Evolutionary conservation across 208 protist genomes (phyloP).

Genomic region (Acanthamoeba royreba): DNA sequence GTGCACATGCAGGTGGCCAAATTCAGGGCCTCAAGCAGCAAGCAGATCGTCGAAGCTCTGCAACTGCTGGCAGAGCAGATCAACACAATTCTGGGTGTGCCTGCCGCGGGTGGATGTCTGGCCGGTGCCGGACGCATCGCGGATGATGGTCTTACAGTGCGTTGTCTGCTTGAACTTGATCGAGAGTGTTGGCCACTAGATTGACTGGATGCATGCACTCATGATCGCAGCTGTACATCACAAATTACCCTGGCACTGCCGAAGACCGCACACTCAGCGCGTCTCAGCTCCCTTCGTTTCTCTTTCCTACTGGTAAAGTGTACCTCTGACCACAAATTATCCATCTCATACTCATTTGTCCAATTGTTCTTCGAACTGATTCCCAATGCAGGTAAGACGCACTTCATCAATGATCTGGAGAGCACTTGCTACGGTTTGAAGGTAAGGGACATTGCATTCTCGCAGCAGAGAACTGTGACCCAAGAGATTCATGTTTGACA

Average conservation of each 20-base stretch:
- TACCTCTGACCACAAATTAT: no score
- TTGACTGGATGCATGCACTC: not conserved
- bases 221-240: conserved; percentile 17
- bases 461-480: no score
- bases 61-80: not conserved
- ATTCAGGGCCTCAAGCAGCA: not conserved
- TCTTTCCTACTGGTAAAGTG: not conserved
- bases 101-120: not conserved
- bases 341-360: no score
- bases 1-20: not conserved
- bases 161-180: no score
- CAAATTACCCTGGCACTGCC: not conserved
- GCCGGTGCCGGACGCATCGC: not conserved
- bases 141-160: not conserved
- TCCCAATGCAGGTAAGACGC: not conserved
- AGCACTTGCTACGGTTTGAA: not conserved
- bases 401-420: conserved; percentile 29
- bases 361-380: no score
- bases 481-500: no score
- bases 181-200: no score
- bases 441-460: no score
- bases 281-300: not conserved
- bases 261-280: not conserved
- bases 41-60: not conserved
- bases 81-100: not conserved